Base-by-base conservation (phyloP, 805 yeast genomes). In the Brettanomyces nanus region DNA sequence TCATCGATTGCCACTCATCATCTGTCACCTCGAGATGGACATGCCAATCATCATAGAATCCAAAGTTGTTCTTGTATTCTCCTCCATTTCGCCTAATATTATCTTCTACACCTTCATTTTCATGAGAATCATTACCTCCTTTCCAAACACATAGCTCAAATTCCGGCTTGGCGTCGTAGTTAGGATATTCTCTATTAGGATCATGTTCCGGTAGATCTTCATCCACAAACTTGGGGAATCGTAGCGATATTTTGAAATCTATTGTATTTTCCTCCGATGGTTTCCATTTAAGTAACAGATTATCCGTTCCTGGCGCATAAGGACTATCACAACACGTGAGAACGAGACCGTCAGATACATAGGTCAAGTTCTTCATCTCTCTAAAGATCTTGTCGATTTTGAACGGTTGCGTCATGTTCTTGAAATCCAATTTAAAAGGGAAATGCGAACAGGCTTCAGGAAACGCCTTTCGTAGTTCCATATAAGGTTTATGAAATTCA, bases 181-280 rank as follows among this genome's bases (percentile, higher is more conserved):
- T 86, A 15, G 68, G 69, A 53, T 86, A 87, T 40, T 82, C 75
- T 41, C 83, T 72, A 43, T 74, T 78, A 1, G 83, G 79, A 54
- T 79, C 81, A 43, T 76, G 74, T 30, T 75, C 74, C 31, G 76
- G 77, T 50, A 80, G 62, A 39, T 78, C 84, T 5, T 73, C 73
- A 54, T 83, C 90, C 33, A 70, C 70, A 48, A 48, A 77, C 6
- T 59, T 48, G 14, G 77, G 75, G 49, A 85, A 84, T 26, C 70
- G 69, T 41, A 86, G 58, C 25, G 69, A 68, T 42, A 92, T 59
- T 54, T 79, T 79, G 61, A 85, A 92, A 60, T 92, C 99, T 31
- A 94, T 75, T 0, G 97, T 82, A 51, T 92, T 94, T 58, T 90
- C 98, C 45, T 85, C 85, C 10, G 95, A 85, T 2, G 98, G 97